Evolutionary conservation across 208 protist genomes (phyloP).

Genomic region (Leptomonas seymouri): DNA sequence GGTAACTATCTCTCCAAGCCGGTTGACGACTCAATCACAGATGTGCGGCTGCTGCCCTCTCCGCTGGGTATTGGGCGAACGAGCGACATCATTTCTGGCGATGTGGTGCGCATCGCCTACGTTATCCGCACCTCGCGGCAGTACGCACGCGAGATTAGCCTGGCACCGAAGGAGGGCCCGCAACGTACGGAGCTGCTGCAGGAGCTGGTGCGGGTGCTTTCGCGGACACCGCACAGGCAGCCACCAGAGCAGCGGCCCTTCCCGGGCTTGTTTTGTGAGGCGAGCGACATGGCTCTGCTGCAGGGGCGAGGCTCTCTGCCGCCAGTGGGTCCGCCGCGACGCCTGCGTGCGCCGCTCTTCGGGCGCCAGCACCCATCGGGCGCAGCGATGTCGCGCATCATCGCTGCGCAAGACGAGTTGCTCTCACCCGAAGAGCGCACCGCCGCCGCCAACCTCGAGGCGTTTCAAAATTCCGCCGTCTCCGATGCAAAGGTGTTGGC

Average conservation of each 20-base stretch:
- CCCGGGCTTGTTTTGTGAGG: constrained; percentile 41
- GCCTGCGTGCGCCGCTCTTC: constrained; percentile 31
- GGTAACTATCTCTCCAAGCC: constrained; percentile 70
- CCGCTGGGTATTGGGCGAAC: constrained; percentile 38
- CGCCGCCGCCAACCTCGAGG: neutral
- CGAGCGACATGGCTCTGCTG: constrained; percentile 42
- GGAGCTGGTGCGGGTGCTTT: constrained; percentile 50
- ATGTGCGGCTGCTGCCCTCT: constrained; percentile 29
- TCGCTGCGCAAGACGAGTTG: neutral
- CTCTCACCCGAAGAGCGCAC: neutral
- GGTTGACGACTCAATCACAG: constrained; percentile 12
- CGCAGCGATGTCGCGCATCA: neutral
- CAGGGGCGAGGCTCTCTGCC: constrained; percentile 40
- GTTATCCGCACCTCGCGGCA: constrained; percentile 48
- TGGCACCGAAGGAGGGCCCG: constrained; percentile 7
- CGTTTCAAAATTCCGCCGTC: constrained; percentile 22
- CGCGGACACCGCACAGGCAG: constrained; percentile 49
- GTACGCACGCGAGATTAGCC: constrained; percentile 26
- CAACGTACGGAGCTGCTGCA: constrained; percentile 19
- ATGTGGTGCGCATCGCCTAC: constrained; percentile 53
- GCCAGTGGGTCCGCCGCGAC: constrained; percentile 40
- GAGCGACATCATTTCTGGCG: constrained; percentile 62
- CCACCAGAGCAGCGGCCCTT: constrained; percentile 56
- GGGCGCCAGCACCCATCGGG: neutral
- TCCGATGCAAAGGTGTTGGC: constrained; percentile 27